Base-by-base conservation (phyloP, 805 yeast genomes). In the Candida corydali region DNA sequence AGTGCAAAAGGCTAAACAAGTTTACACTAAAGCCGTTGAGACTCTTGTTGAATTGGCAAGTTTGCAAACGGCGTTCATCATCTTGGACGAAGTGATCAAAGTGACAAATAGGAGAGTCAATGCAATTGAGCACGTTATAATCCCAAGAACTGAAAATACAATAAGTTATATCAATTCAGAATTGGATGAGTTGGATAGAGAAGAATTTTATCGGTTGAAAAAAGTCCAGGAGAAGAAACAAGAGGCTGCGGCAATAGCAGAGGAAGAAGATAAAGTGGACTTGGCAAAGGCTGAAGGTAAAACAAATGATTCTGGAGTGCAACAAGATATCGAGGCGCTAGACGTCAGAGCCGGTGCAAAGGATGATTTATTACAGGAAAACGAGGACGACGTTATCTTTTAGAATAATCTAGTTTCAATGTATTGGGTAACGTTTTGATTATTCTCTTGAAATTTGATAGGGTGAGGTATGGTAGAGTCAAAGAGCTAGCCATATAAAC, bases 51-150 rank as follows among this genome's bases (percentile, higher is more conserved):
- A 88, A 57, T 73, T 91, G 49, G 98, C 98, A 0, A 87, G 97
- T 9, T 70, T 93, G 54, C 98, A 91, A 61, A 91, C 98, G 5
- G 98, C 98, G 2, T 91, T 91, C 59, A 87, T 93, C 38, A 91
- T 91, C 48, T 75, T 91, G 53, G 98, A 93, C 65, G 98, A 91
- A 62, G 98, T 91, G 41, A 93, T 91, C 61, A 93, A 93, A 63
- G 96, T 93, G 42, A 91, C 98, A 37, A 91, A 91, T 65, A 79
- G 98, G 70, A 86, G 98, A 74, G 98, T 91, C 54, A 91, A 91
- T 60, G 98, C 98, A 44, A 91, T 91, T 63, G 98, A 91, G 69
- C 98, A 91, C 56, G 98, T 91, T 31, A 89, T 91, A 52, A 91
- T 91, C 43, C 98, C 98, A 49, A 78, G 98, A 65, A 93, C 98